These are phyloP conservation scores for Nicotiana sylvestris DNA, from an alignment of 257 asterid species.

Conservation along the genomic window DNA sequence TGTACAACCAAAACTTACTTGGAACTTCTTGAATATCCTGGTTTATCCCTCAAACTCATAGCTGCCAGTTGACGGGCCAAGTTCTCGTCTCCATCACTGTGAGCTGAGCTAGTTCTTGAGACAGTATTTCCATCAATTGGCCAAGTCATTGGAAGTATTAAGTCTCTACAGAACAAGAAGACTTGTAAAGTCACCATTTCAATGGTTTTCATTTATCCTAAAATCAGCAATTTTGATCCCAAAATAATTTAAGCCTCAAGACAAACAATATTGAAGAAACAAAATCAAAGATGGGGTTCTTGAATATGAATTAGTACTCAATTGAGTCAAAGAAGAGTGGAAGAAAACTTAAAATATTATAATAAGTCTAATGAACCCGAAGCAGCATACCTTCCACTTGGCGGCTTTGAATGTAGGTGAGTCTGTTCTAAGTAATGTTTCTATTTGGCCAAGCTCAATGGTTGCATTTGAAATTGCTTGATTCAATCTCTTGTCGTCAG, in stretches of 20 bases:
- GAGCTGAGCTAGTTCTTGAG: not conserved
- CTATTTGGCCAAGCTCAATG: conserved; percentile 23
- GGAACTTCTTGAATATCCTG: not conserved
- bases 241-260: too few species aligned
- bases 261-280: too few species aligned
- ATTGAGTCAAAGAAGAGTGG: too few species aligned
- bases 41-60: conserved; percentile 8
- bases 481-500: conserved; percentile 32
- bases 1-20: not conserved
- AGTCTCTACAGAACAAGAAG: conserved; percentile 15
- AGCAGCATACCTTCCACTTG: not conserved
- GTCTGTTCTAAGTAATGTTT: conserved; percentile 22
- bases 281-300: too few species aligned
- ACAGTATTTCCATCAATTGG: not conserved
- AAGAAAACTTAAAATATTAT: too few species aligned
- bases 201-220: not conserved
- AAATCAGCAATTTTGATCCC: too few species aligned
- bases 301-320: too few species aligned
- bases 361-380: not conserved
- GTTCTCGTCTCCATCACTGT: not conserved
- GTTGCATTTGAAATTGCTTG: conserved; percentile 33
- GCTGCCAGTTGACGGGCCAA: not conserved
- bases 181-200: not conserved
- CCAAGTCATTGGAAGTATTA: conserved; percentile 28
- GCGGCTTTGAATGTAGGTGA: conserved; percentile 18